Percentiles rank a stretch among this genome's conserved stretches.
phyloP scores from a whole-genome alignment of 306 rosid genomes.

The Aeschynomene evenia region DNA sequence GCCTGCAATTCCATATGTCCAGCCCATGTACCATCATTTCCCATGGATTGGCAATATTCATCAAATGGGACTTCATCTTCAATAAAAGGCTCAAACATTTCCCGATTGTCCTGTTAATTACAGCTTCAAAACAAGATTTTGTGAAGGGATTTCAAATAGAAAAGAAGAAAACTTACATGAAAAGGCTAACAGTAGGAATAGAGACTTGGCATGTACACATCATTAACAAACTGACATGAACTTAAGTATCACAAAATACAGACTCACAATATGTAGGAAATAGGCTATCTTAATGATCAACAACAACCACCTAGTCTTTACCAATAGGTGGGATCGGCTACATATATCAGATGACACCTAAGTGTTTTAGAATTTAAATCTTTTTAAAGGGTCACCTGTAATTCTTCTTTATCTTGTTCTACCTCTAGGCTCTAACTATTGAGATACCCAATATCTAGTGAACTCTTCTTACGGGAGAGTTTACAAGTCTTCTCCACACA shows the following conservation, averaged over 20 bases:
- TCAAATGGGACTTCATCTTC: slow-evolving; percentile 86
- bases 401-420: neutral
- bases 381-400: neutral
- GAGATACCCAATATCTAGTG: neutral
- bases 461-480: neutral
- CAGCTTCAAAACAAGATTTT: slow-evolving; percentile 33
- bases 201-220: neutral
- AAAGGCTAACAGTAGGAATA: neutral
- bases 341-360: neutral
- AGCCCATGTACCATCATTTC: slow-evolving; percentile 85
- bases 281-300: neutral
- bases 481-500: neutral
- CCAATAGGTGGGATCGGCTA: neutral
- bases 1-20: slow-evolving; percentile 92
- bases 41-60: slow-evolving; percentile 76
- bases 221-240: neutral
- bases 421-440: neutral
- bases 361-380: neutral
- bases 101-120: slow-evolving; percentile 64
- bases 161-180: neutral
- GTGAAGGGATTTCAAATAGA: slow-evolving; percentile 30
- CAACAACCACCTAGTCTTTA: neutral
- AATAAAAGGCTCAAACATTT: slow-evolving; percentile 80
- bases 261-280: neutral
- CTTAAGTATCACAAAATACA: slow-evolving; percentile 9